These are phyloP conservation scores for Amaranthus hypochondriacus DNA, from an alignment of 148 eudicot species.

Conservation along the genomic window DNA sequence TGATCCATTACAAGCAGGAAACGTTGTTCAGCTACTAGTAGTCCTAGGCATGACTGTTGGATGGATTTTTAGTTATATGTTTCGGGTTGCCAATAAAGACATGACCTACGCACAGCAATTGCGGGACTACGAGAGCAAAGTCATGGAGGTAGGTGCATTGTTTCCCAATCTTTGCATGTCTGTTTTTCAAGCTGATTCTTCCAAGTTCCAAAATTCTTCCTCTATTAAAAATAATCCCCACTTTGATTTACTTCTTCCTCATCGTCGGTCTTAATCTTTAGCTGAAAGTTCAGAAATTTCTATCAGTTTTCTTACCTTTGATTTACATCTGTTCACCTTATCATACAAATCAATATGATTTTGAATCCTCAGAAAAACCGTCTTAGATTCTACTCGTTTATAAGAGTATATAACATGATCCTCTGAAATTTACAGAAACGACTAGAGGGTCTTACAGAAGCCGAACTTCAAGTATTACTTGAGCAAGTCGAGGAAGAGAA, in stretches of 20 bases:
- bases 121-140: slow-evolving; percentile 91
- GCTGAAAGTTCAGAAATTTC: not conserved
- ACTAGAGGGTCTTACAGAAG: slow-evolving; percentile 85
- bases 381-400: too few species aligned
- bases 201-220: not conserved
- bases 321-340: not conserved
- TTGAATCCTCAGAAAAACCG: too few species aligned
- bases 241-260: not conserved
- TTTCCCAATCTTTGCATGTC: not conserved
- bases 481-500: slow-evolving; percentile 97
- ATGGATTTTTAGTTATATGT: slow-evolving; percentile 90
- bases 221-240: not conserved
- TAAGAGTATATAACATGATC: not conserved
- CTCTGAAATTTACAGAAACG: slow-evolving; percentile 53
- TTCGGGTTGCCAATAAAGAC: slow-evolving; percentile 92
- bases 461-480: slow-evolving; percentile 70
- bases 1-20: slow-evolving; percentile 94
- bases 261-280: not conserved
- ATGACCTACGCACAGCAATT: slow-evolving; percentile 97
- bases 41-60: slow-evolving; percentile 93
- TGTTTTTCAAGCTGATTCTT: not conserved
- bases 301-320: too few species aligned
- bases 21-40: slow-evolving; percentile 80
- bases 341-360: not conserved
- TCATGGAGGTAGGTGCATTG: slow-evolving; percentile 63